These are phyloP conservation scores for Candida freyschussii DNA, from an alignment of 1,139 yeast species.

Conservation along the genomic window DNA sequence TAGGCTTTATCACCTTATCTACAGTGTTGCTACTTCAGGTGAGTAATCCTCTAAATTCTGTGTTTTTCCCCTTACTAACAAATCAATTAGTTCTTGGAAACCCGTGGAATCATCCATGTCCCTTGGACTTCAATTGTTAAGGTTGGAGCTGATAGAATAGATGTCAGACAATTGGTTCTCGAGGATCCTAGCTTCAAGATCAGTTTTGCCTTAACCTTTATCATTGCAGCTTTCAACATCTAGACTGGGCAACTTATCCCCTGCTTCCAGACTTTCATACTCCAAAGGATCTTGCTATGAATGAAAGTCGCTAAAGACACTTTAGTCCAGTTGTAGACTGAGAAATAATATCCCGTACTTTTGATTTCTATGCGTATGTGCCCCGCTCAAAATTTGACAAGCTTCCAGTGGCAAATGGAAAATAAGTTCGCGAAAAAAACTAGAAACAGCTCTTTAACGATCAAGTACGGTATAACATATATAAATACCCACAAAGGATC, in stretches of 20 bases:
- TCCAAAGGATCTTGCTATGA: too few relatives aligned
- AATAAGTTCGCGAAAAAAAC: too few relatives aligned
- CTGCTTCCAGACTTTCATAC: neutral
- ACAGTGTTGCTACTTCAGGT: constrained; percentile 34
- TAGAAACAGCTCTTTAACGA: too few relatives aligned
- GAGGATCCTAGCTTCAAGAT: constrained; percentile 57
- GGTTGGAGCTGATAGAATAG: constrained; percentile 46
- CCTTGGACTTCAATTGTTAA: constrained; percentile 50
- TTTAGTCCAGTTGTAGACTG: too few relatives aligned
- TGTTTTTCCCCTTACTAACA: neutral
- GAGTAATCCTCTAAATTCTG: too few relatives aligned
- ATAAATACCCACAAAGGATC: too few relatives aligned
- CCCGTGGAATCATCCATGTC: constrained; percentile 45
- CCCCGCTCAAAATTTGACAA: too few relatives aligned
- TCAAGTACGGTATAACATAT: too few relatives aligned
- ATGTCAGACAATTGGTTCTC: constrained; percentile 47
- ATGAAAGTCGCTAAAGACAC: too few relatives aligned
- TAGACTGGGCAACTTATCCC: constrained; percentile 16
- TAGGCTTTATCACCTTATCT: constrained; percentile 45
- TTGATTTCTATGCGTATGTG: too few relatives aligned
- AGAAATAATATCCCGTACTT: too few relatives aligned
- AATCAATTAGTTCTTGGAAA: constrained; percentile 42
- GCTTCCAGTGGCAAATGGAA: too few relatives aligned
- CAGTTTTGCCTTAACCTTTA: constrained; percentile 50
- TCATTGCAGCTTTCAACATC: constrained; percentile 58